Base-by-base conservation (phyloP, 2,329 filamentous ascomycete species). In the Tolypocladium inflatum region DNA sequence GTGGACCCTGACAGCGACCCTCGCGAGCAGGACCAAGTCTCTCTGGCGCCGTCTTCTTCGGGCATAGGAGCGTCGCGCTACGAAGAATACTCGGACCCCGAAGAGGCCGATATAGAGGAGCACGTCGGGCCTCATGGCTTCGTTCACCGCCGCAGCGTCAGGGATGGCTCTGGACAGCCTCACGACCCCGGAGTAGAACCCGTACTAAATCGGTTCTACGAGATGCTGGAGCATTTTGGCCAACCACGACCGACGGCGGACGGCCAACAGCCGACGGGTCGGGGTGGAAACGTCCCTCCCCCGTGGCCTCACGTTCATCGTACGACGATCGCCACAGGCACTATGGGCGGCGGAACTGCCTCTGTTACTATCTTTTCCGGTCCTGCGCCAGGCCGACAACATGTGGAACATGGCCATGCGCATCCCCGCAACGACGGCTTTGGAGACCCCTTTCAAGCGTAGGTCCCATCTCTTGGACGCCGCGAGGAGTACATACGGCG, bases 1-100 rank as follows among this genome's bases (percentile, higher is more conserved):
- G 70, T 85, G 23, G 75, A 74, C 26, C 68, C 73, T 0, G 79
- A 81, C 2, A 84, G 84, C 64, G 88, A 91, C 63, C 88, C 88
- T 11, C 81, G 88, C 61, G 64, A 71, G 2, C 62, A 70, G 37
- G 60, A 70, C 26, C 67, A 71, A 21, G 60, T 62, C 33, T 61
- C 63, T 26, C 69, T 68, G 35, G 62, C 63, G 51, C 63, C 66
- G 30, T 70, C 69, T 4, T 70, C 71, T 7, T 64, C 70, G 41
- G 68, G 69, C 56, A 59, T 61, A n/a, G 57, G 62, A 19, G 65
- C 64, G n/a, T 63, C 61, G 43, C 66, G 61, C 45, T 58, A 64
- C 53, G 71, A 74, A 54, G 68, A 74, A 55, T 75, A 80, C 59
- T 82, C 81, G 2, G 83, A 86, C 59, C 81, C 81, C 1, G 82